Evolutionary conservation across 1,284 basidiomycete genomes (phyloP).

Genomic region (Austropuccinia psidii): DNA sequence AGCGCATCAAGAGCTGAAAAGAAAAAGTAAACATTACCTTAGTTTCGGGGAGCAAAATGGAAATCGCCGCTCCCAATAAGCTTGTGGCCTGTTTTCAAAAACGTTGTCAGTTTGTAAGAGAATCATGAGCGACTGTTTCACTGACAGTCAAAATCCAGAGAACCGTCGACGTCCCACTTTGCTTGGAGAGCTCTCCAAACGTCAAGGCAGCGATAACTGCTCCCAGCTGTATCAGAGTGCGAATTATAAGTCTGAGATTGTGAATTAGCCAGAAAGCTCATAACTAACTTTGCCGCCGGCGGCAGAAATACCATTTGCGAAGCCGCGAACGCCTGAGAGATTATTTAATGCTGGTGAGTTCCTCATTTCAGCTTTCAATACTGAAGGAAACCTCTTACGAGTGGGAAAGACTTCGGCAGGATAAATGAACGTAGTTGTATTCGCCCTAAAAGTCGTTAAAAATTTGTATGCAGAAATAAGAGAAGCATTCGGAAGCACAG

Average conservation of each 20-base stretch:
- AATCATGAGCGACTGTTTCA: neutral
- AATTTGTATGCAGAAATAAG: neutral
- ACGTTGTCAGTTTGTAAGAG: neutral
- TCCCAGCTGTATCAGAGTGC: neutral
- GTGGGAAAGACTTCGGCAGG: conserved; percentile 19
- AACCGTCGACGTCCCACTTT: neutral
- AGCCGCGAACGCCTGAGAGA: conserved; percentile 4
- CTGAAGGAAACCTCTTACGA: neutral
- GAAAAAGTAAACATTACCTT: neutral
- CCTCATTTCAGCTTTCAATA: neutral
- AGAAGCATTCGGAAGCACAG: neutral
- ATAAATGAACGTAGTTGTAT: conserved; percentile 17
- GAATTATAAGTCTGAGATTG: neutral
- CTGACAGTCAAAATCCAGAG: conserved; percentile 4
- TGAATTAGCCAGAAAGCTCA: neutral
- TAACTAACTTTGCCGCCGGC: conserved; percentile 9
- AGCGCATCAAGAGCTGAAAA: neutral
- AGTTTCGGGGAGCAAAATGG: neutral
- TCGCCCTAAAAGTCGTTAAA: neutral
- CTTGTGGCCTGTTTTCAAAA: neutral
- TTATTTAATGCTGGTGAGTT: neutral
- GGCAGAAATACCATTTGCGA: conserved; percentile 14
- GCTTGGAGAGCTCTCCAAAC: conserved; percentile 4
- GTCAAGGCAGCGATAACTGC: neutral
- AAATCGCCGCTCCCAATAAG: neutral